These are phyloP conservation scores for Paecilomyces niveus DNA, from an alignment of 2,329 filamentous ascomycete species.

Conservation along the genomic window DNA sequence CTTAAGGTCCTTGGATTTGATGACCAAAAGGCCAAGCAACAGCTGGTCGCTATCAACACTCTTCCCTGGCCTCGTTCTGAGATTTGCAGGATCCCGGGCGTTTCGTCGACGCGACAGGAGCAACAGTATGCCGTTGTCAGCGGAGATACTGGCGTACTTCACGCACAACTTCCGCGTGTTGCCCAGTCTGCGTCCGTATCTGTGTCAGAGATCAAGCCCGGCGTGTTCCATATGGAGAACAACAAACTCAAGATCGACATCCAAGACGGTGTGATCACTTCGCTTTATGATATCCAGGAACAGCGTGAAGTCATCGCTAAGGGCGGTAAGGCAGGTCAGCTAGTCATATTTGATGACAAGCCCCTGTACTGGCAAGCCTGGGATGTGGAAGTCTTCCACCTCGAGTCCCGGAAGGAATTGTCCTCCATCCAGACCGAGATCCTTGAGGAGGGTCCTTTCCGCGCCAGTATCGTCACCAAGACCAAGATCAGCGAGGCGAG, in stretches of 20 bases:
- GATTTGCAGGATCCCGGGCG: slow-evolving; percentile 56
- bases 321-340: slow-evolving; percentile 73
- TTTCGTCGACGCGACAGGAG: slow-evolving; percentile 14
- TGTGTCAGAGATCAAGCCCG: slow-evolving; percentile 46
- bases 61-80: slow-evolving; percentile 78
- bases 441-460: slow-evolving; percentile 62
- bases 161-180: slow-evolving; percentile 19
- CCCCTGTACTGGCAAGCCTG: slow-evolving; percentile 95
- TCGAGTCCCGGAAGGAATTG: slow-evolving; percentile 77
- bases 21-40: slow-evolving; percentile 35
- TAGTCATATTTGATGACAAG: slow-evolving; percentile 95
- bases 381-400: slow-evolving; percentile 96
- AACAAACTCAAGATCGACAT: slow-evolving; percentile 67
- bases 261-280: slow-evolving; percentile 69
- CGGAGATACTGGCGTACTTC: slow-evolving; percentile 40
- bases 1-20: slow-evolving; percentile 60
- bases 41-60: slow-evolving; percentile 67
- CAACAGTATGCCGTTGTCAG: slow-evolving; percentile 38
- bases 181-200: slow-evolving; percentile 28
- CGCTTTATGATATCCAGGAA: slow-evolving; percentile 67
- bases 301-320: slow-evolving; percentile 71
- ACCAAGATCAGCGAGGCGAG: slow-evolving; percentile 83
- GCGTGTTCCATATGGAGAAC: slow-evolving; percentile 74
- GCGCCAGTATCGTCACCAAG: slow-evolving; percentile 73
- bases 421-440: slow-evolving; percentile 62